Conservation (phyloP, 495 filamentous ascomycete species). For the Penicillium cosmopolitanum region DNA sequence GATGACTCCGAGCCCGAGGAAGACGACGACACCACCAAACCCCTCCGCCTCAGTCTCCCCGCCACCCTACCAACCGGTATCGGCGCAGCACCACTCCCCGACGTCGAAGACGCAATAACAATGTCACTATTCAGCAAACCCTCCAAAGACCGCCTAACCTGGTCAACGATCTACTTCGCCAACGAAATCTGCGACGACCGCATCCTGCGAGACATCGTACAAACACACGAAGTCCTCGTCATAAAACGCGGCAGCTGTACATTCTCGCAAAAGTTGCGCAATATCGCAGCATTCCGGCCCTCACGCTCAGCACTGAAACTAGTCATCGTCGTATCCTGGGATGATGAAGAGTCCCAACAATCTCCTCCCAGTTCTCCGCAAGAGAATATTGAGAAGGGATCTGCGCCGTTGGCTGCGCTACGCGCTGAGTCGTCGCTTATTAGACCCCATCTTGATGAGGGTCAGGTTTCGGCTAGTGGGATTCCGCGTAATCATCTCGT, state of each 20-base stretch:
- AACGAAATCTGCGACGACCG: conserved; percentile 66
- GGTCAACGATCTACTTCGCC: conserved; percentile 71
- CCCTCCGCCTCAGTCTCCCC: conserved; percentile 55
- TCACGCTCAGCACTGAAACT: conserved; percentile 66
- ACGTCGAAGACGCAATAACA: conserved; percentile 60
- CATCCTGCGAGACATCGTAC: conserved; percentile 62
- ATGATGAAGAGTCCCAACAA: conserved; percentile 37
- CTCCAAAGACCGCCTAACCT: conserved; percentile 56
- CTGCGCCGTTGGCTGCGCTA: conserved; percentile 42
- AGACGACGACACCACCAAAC: conserved; percentile 7
- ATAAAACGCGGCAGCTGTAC: conserved; percentile 83
- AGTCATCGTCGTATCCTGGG: conserved; percentile 78
- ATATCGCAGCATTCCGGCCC: conserved; percentile 77
- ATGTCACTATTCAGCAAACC: conserved; percentile 44
- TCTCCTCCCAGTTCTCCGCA: not conserved
- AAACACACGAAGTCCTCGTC: conserved; percentile 77
- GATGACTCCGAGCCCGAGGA: conserved; percentile 39
- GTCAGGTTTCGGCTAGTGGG: conserved; percentile 72
- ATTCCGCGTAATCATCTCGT: conserved; percentile 73
- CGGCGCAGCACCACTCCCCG: conserved; percentile 75
- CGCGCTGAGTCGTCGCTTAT: conserved; percentile 51
- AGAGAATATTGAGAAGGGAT: not conserved
- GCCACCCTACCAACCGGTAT: conserved; percentile 74
- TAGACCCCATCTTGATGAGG: conserved; percentile 76
- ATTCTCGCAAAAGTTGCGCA: conserved; percentile 80